Evolutionary conservation across 495 filamentous ascomycete genomes (phyloP), one percentile per base, ranked within the genome.

Genomic region (Podospora australis): DNA sequence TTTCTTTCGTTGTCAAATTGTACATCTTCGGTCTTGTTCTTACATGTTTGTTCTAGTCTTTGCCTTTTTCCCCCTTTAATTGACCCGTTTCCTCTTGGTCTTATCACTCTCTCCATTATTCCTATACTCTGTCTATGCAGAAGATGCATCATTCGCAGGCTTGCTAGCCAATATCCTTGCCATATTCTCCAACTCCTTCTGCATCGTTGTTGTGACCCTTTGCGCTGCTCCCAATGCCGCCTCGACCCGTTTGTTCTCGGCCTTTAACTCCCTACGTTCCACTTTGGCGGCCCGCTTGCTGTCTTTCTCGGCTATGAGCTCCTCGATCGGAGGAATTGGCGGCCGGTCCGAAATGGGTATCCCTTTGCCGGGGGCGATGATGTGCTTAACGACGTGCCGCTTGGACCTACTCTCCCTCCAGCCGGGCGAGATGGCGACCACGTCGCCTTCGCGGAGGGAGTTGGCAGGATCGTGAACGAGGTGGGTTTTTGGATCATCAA

Each of bases 381-480:
- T 90, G 44, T 75, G 64, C 62, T 85, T 82, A 20, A 92, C 82
- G 24, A 91, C 84, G 64, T 90, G 86, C 22, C 76, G 81, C 52
- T 90, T 87, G 44, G 65, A 60, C 45, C 82, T 81, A 51, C 77
- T 78, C 48, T 75, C 74, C 13, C 82, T 78, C 59, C 69, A 81
- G 34, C 82, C 82, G 17, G 81, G 76, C 17, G 77, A 77, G 60
- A 92, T 86, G 63, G 82, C 78, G n/a, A 94, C 80, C 11, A 91
- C 78, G 65, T 94, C 88, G 58, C 88, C 88, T 39, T 75, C 70
- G 46, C 82, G 78, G 41, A 88, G 71, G 11, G 85, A 88, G 70
- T 83, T 78, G 59, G 63, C 67, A 6, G 87, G 88, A 70, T 94
- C 88, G 62, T 86, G 78, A 13, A 90, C 87, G 26, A 90, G 74